phyloP scores from a whole-genome alignment of 2,329 filamentous ascomycete species.

The Zasmidium citrigriseum region DNA sequence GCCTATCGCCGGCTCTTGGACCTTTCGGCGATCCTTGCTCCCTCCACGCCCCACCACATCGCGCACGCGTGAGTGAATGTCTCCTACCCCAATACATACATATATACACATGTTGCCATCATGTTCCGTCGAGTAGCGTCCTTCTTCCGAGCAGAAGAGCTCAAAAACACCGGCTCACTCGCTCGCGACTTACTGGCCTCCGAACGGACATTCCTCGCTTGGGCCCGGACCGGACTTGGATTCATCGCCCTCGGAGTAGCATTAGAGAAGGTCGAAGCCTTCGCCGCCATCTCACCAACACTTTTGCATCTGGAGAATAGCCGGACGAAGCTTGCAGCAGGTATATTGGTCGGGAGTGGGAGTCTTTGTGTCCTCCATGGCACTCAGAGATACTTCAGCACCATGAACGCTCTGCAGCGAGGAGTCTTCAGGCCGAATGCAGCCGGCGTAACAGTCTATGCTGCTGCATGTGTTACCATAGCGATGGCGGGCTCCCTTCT shows the following conservation, averaged over 20 bases:
- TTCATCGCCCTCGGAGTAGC: slow-evolving; percentile 56
- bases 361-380: slow-evolving; percentile 51
- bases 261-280: slow-evolving; percentile 50
- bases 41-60: neutral
- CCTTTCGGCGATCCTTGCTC: no score
- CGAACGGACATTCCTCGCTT: slow-evolving; percentile 56
- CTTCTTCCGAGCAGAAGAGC: slow-evolving; percentile 19
- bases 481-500: slow-evolving; percentile 32
- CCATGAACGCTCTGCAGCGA: slow-evolving; percentile 43
- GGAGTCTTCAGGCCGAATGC: slow-evolving; percentile 45
- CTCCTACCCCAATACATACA: neutral
- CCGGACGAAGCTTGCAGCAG: slow-evolving; percentile 31
- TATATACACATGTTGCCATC: neutral
- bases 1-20: neutral
- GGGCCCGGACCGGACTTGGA: slow-evolving; percentile 54
- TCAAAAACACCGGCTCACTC: slow-evolving; percentile 51
- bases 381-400: slow-evolving; percentile 50
- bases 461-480: slow-evolving; percentile 33
- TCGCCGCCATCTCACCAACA: slow-evolving; percentile 31
- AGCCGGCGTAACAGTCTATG: slow-evolving; percentile 30
- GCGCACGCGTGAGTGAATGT: neutral
- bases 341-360: slow-evolving; percentile 47
- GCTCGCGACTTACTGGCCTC: slow-evolving; percentile 57
- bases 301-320: slow-evolving; percentile 36
- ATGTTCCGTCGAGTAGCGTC: slow-evolving; percentile 23